Percentiles rank a stretch among this genome's conserved stretches.
These are phyloP conservation scores for Linaria vulgaris DNA, from an alignment of 257 asterid species.

Conservation along the genomic window DNA sequence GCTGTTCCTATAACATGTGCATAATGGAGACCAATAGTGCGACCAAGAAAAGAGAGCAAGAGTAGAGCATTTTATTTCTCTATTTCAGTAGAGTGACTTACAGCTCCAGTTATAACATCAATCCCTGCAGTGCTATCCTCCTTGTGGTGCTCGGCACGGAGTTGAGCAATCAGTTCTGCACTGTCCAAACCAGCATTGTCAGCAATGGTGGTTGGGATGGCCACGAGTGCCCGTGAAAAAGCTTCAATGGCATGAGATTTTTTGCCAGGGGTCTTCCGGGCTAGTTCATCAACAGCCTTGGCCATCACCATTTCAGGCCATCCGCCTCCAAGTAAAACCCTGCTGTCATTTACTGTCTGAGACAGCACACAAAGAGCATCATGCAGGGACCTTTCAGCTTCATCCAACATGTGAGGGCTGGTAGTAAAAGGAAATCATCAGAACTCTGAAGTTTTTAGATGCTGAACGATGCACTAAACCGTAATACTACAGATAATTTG, in stretches of 20 bases:
- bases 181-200: slow-evolving; percentile 94
- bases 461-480: background rate
- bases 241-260: slow-evolving; percentile 91
- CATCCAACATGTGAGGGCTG: slow-evolving; percentile 91
- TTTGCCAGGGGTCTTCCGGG: slow-evolving; percentile 87
- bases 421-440: background rate
- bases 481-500: background rate
- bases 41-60: slow-evolving; percentile 8
- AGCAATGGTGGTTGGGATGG: slow-evolving; percentile 86
- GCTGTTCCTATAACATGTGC: background rate
- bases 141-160: slow-evolving; percentile 89
- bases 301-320: slow-evolving; percentile 99
- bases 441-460: background rate
- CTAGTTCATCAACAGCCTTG: slow-evolving; percentile 86
- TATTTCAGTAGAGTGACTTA: slow-evolving; percentile 35
- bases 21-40: background rate
- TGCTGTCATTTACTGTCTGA: slow-evolving; percentile 84
- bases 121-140: slow-evolving; percentile 77
- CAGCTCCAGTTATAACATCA: slow-evolving; percentile 85
- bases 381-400: slow-evolving; percentile 88
- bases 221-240: slow-evolving; percentile 74
- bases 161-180: slow-evolving; percentile 82
- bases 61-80: background rate
- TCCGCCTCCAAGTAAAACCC: slow-evolving; percentile 85
- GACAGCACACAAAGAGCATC: slow-evolving; percentile 94